phyloP scores from a whole-genome alignment of 768 basidiomycete species.

The Galerina sulciceps region DNA sequence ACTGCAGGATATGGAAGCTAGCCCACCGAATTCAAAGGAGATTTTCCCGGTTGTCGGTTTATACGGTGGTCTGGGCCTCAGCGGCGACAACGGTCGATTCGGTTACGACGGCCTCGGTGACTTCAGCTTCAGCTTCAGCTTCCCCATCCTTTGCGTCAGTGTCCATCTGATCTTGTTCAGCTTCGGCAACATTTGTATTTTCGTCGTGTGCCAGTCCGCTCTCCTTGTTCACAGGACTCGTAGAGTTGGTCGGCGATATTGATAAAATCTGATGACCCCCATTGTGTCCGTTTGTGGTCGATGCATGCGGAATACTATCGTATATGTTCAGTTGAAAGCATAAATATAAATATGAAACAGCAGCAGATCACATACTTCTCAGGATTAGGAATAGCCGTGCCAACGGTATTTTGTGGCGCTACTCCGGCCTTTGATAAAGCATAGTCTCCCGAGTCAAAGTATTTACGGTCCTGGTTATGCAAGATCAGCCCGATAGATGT shows the following conservation, averaged over 20 bases:
- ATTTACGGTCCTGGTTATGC: constrained; percentile 87
- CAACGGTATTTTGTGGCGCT: constrained; percentile 85
- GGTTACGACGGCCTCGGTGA: constrained; percentile 2
- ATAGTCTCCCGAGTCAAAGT: constrained; percentile 99
- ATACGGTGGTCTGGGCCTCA: constrained; percentile 16
- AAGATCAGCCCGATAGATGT: constrained; percentile 14
- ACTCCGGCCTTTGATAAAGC: constrained; percentile 95
- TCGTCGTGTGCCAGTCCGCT: constrained; percentile 50
- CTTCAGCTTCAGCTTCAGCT: constrained; percentile 1
- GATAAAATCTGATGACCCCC: constrained; percentile 63
- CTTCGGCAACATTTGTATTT: constrained; percentile 32
- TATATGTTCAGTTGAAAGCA: constrained; percentile 20
- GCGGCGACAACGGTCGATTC: neutral
- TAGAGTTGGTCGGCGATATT: constrained; percentile 74
- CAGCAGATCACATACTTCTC: constrained; percentile 71
- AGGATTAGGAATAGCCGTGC: constrained; percentile 97
- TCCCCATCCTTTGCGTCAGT: constrained; percentile 4
- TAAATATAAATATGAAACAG: constrained; percentile 6
- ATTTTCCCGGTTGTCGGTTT: neutral
- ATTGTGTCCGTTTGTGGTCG: constrained; percentile 51
- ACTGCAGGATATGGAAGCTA: constrained; percentile 19
- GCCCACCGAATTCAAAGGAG: constrained; percentile 14
- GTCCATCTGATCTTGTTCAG: constrained; percentile 22
- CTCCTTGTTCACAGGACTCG: constrained; percentile 70
- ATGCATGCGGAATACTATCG: constrained; percentile 89